These are phyloP conservation scores for Dactylellina haptotyla DNA, from an alignment of 2,329 filamentous ascomycete genomes.

Conservation along the genomic window DNA sequence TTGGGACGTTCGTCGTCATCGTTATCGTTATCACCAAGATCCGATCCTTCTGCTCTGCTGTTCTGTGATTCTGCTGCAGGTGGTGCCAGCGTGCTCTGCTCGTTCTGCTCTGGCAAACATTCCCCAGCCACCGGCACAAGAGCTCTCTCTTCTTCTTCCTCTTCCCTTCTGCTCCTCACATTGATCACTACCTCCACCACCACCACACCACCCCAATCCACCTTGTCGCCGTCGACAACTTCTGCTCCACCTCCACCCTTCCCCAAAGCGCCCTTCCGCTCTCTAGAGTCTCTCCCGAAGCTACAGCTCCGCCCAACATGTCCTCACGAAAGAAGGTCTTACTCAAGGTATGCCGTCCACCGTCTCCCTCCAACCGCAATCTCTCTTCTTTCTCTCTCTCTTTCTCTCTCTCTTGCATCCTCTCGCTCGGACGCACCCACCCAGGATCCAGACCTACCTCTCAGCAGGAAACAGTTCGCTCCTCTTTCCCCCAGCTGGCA, in stretches of 20 bases:
- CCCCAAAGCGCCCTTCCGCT: not conserved
- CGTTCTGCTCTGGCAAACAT: conserved; percentile 19
- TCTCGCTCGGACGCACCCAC: not conserved
- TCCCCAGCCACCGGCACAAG: conserved; percentile 35
- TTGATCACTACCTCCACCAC: not conserved
- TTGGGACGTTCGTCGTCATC: conserved; percentile 15
- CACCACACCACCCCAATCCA: not conserved
- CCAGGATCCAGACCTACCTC: not conserved
- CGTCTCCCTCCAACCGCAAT: conserved; percentile 31
- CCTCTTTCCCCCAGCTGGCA: conserved; percentile 39
- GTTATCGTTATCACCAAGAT: not conserved
- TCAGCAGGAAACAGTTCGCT: conserved; percentile 51
- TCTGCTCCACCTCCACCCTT: not conserved
- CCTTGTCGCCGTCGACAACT: conserved; percentile 17
- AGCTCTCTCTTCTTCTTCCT: conserved; percentile 5
- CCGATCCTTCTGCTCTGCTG: not conserved
- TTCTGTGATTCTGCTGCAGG: not conserved
- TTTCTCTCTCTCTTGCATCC: conserved; percentile 8
- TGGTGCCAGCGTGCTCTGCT: conserved; percentile 7
- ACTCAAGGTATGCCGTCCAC: conserved; percentile 73
- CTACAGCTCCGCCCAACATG: conserved; percentile 65
- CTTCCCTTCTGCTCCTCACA: not conserved
- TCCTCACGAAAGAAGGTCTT: conserved; percentile 88
- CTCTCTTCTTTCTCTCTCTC: conserved; percentile 27
- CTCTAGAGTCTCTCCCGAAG: not conserved